These are phyloP conservation scores for Fusarium sterilihyphosum DNA, from an alignment of 2,329 filamentous ascomycete species.

Conservation along the genomic window DNA sequence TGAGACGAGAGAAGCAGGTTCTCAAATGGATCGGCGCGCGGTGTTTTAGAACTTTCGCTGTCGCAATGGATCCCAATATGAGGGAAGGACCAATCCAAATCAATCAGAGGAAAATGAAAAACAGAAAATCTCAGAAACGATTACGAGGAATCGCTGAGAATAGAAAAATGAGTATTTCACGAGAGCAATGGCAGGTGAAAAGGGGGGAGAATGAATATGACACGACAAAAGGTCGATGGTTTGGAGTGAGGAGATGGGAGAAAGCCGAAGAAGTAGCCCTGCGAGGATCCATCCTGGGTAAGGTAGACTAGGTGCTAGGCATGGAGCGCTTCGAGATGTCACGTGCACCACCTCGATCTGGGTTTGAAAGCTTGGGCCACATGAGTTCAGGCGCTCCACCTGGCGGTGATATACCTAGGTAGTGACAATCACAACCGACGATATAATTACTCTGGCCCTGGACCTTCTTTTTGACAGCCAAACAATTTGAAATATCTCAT, in stretches of 20 bases:
- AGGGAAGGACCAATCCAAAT: conserved; percentile 31
- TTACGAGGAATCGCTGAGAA: conserved; percentile 33
- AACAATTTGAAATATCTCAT: not conserved
- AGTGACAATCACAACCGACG: not conserved
- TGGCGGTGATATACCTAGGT: no score
- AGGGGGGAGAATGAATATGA: conserved; percentile 33
- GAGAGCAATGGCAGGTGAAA: conserved; percentile 29
- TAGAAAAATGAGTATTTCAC: conserved; percentile 34
- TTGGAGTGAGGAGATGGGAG: conserved; percentile 38
- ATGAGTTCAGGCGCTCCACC: not conserved
- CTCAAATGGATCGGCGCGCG: conserved; percentile 34
- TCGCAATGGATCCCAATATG: conserved; percentile 33
- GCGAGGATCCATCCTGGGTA: conserved; percentile 13
- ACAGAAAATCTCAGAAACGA: conserved; percentile 26
- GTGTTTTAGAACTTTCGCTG: conserved; percentile 29
- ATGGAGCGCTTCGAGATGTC: conserved; percentile 15
- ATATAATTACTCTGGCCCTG: not conserved
- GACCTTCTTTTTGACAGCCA: not conserved
- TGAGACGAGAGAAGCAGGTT: conserved; percentile 12
- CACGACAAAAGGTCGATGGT: conserved; percentile 39
- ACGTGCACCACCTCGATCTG: conserved; percentile 15
- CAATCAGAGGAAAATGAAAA: conserved; percentile 8
- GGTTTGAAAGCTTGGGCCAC: conserved; percentile 17
- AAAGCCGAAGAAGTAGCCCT: conserved; percentile 42
- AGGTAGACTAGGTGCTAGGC: not conserved